Base-by-base conservation (phyloP, 1,284 basidiomycete genomes). In the Ustilago bromivora region DNA sequence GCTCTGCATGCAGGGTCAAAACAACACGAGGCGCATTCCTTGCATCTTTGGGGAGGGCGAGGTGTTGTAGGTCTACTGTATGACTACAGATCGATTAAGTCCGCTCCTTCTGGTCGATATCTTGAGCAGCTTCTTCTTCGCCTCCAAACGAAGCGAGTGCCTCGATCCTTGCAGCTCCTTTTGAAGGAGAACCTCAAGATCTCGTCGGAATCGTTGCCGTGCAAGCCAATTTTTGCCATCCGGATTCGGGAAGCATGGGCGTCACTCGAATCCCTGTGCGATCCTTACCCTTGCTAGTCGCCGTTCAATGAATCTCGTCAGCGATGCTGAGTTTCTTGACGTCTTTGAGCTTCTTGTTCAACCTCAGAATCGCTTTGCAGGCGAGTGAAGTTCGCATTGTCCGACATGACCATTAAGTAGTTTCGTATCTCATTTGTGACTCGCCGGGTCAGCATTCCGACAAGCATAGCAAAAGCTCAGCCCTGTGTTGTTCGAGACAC, bases 121-220 rank as follows among this genome's bases (percentile, higher is more conserved):
- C n/a, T 46, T 15, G 43, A 19, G 36, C 36, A 38, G 11, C 13
- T 19, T 19, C n/a, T 46, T 11, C 19, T 19, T 46, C 5, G 7
- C 23, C 2, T 46, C 36, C 23, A 36, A 34, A 31, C 23, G 51
- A 53, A 51, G 10, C 38, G 9, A 34, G 23, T 46, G 19, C 15
- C 52, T 61, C 60, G 60, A 61, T 61, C 60, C n/a, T 47, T 32
- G 32, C 43, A 53, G 52, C 32, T 11, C 28, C 32, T 10, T n/a
- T 13, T 32, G 13, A 23, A 5, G 8, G 17, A 46, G 31, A 13
- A 2, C n/a, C 40, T 58, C 34, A 34, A 58, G 46, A 58, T 58
- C 57, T 58, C 19, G 34, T 58, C 57, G 43, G 43, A 32, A 58
- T 47, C 57, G 13, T 46, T 38, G 12, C 15, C 10, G 32, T 35